phyloP scores from a whole-genome alignment of 1,284 basidiomycete genomes.

The Tylopilus orsonianus region DNA sequence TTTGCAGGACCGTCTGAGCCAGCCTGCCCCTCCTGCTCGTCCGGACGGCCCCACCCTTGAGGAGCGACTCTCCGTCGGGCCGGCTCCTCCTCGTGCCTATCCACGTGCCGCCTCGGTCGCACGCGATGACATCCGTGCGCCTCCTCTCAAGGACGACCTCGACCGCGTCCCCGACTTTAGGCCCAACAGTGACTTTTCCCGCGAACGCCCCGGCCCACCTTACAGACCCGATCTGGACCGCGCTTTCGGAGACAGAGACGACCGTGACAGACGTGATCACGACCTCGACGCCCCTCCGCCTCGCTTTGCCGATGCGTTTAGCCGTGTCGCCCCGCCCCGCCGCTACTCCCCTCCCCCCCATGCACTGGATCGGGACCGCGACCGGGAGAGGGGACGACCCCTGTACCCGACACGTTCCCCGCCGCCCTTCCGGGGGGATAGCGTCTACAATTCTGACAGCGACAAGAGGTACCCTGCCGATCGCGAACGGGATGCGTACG shows the following conservation, averaged over 20 bases:
- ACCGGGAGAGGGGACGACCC: conserved; percentile 22
- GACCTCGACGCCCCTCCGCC: conserved; percentile 31
- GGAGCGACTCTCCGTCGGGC: conserved; percentile 39
- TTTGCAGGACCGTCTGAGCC: conserved; percentile 39
- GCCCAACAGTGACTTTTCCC: conserved; percentile 33
- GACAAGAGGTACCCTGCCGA: conserved; percentile 28
- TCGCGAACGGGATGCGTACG: conserved; percentile 32
- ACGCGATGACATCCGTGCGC: conserved; percentile 36
- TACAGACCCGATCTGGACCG: conserved; percentile 39
- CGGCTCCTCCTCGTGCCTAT: conserved; percentile 26
- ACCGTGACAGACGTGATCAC: conserved; percentile 38
- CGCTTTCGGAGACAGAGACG: conserved; percentile 28
- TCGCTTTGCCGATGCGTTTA: conserved; percentile 31
- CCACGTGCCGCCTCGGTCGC: conserved; percentile 29
- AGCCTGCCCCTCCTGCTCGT: conserved; percentile 28
- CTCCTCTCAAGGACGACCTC: conserved; percentile 28
- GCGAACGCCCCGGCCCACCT: conserved; percentile 30
- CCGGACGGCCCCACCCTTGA: conserved; percentile 38
- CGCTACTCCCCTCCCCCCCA: conserved; percentile 31
- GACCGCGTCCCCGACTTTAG: conserved; percentile 33
- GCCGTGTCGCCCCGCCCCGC: conserved; percentile 20
- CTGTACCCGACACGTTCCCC: conserved; percentile 29
- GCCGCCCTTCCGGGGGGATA: conserved; percentile 18
- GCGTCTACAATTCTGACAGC: conserved; percentile 23
- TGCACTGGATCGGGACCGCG: conserved; percentile 24